phyloP scores from a whole-genome alignment of 2,329 filamentous ascomycete species.

The Clonostachys rhizophaga region DNA sequence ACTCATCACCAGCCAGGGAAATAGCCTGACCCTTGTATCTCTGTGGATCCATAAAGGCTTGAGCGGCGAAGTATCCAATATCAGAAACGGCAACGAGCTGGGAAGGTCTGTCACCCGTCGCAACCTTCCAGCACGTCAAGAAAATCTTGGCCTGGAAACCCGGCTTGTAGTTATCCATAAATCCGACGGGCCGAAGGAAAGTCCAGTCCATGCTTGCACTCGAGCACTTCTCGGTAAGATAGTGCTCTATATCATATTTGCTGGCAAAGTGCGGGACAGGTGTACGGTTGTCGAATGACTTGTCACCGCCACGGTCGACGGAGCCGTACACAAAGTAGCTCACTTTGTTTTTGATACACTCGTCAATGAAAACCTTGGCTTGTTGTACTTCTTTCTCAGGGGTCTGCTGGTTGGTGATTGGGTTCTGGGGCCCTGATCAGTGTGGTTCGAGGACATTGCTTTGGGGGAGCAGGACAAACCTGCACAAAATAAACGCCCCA shows the following conservation, averaged over 20 bases:
- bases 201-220: constrained; percentile 23
- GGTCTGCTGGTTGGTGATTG: constrained; percentile 6
- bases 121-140: constrained; percentile 19
- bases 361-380: constrained; percentile 52
- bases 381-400: constrained; percentile 24
- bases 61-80: constrained; percentile 30
- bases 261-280: constrained; percentile 53
- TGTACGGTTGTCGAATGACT: constrained; percentile 44
- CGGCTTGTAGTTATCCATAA: constrained; percentile 30
- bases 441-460: not conserved
- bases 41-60: constrained; percentile 23
- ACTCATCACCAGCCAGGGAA: constrained; percentile 33
- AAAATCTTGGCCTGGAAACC: constrained; percentile 23
- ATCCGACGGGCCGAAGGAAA: constrained; percentile 29
- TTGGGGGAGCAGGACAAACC: constrained; percentile 18
- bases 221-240: constrained; percentile 41
- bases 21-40: constrained; percentile 20
- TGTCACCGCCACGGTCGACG: constrained; percentile 54
- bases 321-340: constrained; percentile 57
- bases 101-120: constrained; percentile 20
- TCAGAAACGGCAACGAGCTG: constrained; percentile 28
- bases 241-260: constrained; percentile 56
- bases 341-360: constrained; percentile 46
- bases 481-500: constrained; percentile 61
- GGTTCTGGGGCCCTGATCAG: not conserved